Base-by-base conservation (phyloP, 805 yeast genomes). In the Metschnikowia dekortorum region DNA sequence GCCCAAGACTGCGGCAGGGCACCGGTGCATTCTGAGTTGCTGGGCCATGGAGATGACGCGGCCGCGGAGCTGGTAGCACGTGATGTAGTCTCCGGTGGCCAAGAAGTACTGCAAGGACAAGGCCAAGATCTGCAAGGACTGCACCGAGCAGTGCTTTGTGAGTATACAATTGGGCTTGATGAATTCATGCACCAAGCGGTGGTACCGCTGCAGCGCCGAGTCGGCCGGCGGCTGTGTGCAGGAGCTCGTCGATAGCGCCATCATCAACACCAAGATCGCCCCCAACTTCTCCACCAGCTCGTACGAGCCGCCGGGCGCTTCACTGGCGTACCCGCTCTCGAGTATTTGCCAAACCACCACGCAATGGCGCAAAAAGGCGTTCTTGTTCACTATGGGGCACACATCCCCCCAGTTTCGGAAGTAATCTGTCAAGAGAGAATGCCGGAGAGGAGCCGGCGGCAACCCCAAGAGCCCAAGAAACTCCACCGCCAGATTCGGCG, bases 1-100 rank as follows among this genome's bases (percentile, higher is more conserved):
- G 0, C 92, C 92, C 45, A 85, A 69, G 4, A 88, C 90, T 0
- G 92, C 92, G 4, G 91, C 83, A 8, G 96, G 96, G 65, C 96
- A 86, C 57, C 95, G 75, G 63, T 89, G 96, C 41, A 90, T 71
- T 58, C 97, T 79, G 47, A 90, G 70, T 58, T 89, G 94, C 59
- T 88, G 95, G 4, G 91, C 84, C 91, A 88, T 86, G 29, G 89
- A 83, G 10, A 85, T 81, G 7, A 85, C 83, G 57, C 83, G 75
- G 39, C 92, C 91, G 52, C 96, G 75, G 39, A 87, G 73, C 47
- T 84, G 85, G 69, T 89, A 89, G 53, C 89, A 76, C 1, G 89
- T 83, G 8, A 83, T 76, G 40, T 83, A 78, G 63, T 87, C 90
- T 16, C 96, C 95, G 6, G 80, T 79, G 36, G 84, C 83, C 35